Percentiles rank a stretch among this genome's conserved stretches.
Evolutionary conservation across 106 monocot genomes (phyloP).

Genomic region (Dendrobium officinale): DNA sequence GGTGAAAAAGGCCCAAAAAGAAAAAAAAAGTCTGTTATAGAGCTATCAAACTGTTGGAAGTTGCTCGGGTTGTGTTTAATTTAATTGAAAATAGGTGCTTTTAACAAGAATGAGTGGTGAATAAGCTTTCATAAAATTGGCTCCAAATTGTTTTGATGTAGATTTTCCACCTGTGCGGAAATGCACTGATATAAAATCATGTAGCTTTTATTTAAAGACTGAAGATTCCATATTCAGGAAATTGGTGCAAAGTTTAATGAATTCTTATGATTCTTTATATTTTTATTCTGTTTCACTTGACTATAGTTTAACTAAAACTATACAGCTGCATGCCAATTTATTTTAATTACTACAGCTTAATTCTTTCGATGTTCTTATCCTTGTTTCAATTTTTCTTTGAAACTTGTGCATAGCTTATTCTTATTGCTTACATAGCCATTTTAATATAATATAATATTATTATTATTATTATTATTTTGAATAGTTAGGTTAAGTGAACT

Average conservation of each 20-base stretch:
- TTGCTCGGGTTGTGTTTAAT: not conserved
- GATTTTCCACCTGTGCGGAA: not conserved
- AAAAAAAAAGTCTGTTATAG: not conserved
- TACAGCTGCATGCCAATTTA: not conserved
- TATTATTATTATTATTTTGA: not conserved
- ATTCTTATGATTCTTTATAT: not conserved
- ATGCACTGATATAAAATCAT: not conserved
- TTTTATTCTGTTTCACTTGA: not conserved
- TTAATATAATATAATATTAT: not conserved
- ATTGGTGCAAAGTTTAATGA: not conserved
- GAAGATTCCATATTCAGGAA: not conserved
- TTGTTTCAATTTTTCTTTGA: not conserved
- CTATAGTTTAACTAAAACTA: not conserved
- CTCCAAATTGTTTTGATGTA: not conserved
- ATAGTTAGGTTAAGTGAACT: not conserved
- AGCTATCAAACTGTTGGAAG: not conserved
- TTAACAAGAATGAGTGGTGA: not conserved
- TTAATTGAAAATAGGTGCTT: not conserved
- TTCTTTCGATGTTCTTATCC: not conserved
- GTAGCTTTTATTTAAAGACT: not conserved
- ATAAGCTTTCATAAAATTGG: not conserved
- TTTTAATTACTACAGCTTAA: not conserved
- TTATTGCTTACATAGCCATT: not conserved
- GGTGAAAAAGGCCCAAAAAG: not conserved
- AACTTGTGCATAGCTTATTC: not conserved